Percentiles rank a stretch among this genome's conserved stretches.
These are phyloP conservation scores for Plasmodium ovale DNA, from an alignment of 169 alveolate species.

Conservation along the genomic window DNA sequence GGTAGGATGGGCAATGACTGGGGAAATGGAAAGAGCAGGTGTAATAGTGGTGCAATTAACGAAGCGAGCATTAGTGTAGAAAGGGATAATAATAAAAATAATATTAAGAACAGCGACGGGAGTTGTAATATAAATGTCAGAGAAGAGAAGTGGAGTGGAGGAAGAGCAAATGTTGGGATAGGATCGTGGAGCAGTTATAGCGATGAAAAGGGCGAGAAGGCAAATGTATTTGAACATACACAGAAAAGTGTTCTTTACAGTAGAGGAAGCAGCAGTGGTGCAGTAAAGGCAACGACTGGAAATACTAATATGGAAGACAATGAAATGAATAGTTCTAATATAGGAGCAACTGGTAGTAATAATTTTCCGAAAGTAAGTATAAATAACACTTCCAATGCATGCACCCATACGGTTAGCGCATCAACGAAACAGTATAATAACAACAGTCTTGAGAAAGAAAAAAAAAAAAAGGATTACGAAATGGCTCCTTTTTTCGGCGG, in stretches of 20 bases:
- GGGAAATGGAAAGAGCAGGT: background rate
- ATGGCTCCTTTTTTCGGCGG: no score
- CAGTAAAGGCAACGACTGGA: background rate
- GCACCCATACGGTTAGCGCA: no score
- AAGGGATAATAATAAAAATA: background rate
- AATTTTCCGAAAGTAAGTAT: no score
- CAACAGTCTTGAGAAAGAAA: no score
- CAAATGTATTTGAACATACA: background rate
- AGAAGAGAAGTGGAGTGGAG: background rate
- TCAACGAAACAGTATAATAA: no score
- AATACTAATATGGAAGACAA: background rate
- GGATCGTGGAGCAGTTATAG: background rate
- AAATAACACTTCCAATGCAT: no score
- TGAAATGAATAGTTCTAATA: slow-evolving; percentile 1
- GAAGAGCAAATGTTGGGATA: background rate
- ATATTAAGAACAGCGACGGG: background rate
- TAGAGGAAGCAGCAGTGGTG: background rate
- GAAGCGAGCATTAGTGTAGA: background rate
- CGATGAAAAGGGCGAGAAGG: background rate
- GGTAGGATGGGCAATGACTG: background rate
- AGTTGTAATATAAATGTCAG: background rate
- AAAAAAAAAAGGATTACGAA: no score
- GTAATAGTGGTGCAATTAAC: background rate
- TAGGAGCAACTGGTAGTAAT: background rate
- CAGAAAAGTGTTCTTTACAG: background rate